Conservation (phyloP, 176 grass and related monocot genomes). For the Metroxylon sagu region DNA sequence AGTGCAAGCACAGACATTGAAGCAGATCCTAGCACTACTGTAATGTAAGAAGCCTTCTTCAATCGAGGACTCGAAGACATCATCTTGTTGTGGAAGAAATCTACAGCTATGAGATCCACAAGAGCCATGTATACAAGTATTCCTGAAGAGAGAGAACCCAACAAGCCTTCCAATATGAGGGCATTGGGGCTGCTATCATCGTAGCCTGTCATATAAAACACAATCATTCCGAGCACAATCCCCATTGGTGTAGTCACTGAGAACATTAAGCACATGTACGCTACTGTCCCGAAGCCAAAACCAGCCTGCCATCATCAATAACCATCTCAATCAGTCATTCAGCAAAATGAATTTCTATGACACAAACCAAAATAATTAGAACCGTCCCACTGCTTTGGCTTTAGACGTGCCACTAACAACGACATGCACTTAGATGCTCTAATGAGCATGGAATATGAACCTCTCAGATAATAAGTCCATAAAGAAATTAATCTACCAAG, state of each 20-base stretch:
- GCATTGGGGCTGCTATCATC: slow-evolving; percentile 88
- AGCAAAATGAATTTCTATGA: background rate
- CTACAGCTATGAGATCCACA: slow-evolving; percentile 86
- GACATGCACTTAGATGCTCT: too few species aligned
- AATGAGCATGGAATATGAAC: too few species aligned
- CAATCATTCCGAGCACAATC: slow-evolving; percentile 80
- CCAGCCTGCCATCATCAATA: slow-evolving; percentile 60
- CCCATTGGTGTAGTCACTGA: slow-evolving; percentile 88
- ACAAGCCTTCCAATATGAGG: slow-evolving; percentile 81
- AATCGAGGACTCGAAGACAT: slow-evolving; percentile 48
- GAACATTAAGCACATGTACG: slow-evolving; percentile 98
- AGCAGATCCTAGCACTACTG: slow-evolving; percentile 88
- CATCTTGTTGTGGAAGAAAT: slow-evolving; percentile 94
- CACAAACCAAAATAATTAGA: too few species aligned
- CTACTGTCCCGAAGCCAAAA: slow-evolving; percentile 65
- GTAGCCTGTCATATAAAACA: slow-evolving; percentile 93
- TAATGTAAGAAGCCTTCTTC: slow-evolving; percentile 66
- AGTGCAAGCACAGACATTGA: slow-evolving; percentile 96
- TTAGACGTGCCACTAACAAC: too few species aligned
- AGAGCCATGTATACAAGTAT: slow-evolving; percentile 95
- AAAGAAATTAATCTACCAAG: too few species aligned
- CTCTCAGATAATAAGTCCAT: too few species aligned
- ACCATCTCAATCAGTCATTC: background rate
- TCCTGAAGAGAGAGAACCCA: slow-evolving; percentile 86
- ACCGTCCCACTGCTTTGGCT: too few species aligned